Evolutionary conservation across 1,284 basidiomycete species (phyloP), one percentile per base, ranked within the genome.

Genomic region (Prillingera fragicola): DNA sequence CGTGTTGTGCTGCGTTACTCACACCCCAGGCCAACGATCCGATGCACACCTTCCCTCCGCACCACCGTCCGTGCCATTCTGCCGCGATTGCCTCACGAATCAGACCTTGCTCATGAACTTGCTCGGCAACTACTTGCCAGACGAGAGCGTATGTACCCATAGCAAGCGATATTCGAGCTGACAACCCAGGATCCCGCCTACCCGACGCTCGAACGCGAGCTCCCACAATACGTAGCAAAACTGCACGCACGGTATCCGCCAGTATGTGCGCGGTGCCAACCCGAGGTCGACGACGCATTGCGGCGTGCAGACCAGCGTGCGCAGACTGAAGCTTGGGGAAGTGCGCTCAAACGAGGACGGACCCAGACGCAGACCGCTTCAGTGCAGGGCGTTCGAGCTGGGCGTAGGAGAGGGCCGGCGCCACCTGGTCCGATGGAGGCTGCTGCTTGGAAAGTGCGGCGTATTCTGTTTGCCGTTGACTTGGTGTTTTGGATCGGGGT

Each of bases 71-170:
- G 61, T 64, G 3, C 77, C 81, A 4, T 91, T 92, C 74, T 95
- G 90, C 66, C 81, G 83, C 54, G 80, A 79, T 10, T 94, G 90
- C 65, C 80, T 84, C 52, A 86, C 86, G n/a, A 94, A 94, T 69
- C 87, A 94, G 63, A 83, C 81, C 69, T 77, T 95, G 23, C 75
- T 89, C 40, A 75, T 87, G 51, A 87, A 90, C 64, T 76, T 95
- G 41, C 72, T 94, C 22, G 85, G 87, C 5, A 89, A 86, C 55
- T 95, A 92, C 63, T 77, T 92, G 0, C 88, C 89, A 2, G 37
- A 72, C 73, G 45, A 78, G 74, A 14, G 75, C 76, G 61, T 86
- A 80, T 63, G 60, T 77, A 71, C 34, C n/a, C n/a, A n/a, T 41
- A 44, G 22, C 26, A 35, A 33, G 19, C n/a, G 36, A 34, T n/a